Base-by-base conservation (phyloP, 805 yeast genomes). In the Ogataea glucozyma region DNA sequence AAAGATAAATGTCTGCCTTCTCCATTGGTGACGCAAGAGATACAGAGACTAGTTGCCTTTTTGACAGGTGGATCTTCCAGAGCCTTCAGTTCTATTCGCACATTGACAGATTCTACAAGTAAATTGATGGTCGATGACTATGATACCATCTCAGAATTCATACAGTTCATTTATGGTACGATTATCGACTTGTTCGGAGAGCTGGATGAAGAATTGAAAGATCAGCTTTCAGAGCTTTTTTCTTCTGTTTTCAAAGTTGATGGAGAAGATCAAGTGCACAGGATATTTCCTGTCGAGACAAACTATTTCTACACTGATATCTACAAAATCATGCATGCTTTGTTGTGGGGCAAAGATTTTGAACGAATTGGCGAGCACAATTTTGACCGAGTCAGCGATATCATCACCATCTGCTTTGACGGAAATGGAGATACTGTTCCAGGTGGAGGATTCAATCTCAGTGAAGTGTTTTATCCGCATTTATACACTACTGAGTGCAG, bases 21-120 rank as follows among this genome's bases (percentile, higher is more conserved):
- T 37, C 45, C 62, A n/a, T 41, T 53, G 9, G 57, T 66, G 14
- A 42, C 64, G 6, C 51, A 64, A 38, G 76, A 72, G 47, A 46
- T 65, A 1, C 76, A 72, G 47, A 52, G 72, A 46, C 35, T 64
- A 19, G 56, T 70, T 23, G 72, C 66, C 2, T 68, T 70, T 45
- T 49, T 72, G 30, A 64, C 56, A 10, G 63, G 58, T 3, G 54
- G 52, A 10, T 66, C 73, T 2, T 31, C 52, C 2, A 56, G 76
- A 42, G 56, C 67, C 1, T 72, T 72, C 51, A 61, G 73, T 0
- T 69, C 76, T 1, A 55, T 64, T 11, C 54, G 56, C 12, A 61
- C 58, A 31, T 52, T 71, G 22, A 49, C 64, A 1, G 57, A 53
- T 24, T 47, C 66, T 1, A 52, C 67, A 17, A 64, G 66, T 20